Evolutionary conservation across 1,284 basidiomycete species (phyloP).

Genomic region (Boletus semigastroideus): DNA sequence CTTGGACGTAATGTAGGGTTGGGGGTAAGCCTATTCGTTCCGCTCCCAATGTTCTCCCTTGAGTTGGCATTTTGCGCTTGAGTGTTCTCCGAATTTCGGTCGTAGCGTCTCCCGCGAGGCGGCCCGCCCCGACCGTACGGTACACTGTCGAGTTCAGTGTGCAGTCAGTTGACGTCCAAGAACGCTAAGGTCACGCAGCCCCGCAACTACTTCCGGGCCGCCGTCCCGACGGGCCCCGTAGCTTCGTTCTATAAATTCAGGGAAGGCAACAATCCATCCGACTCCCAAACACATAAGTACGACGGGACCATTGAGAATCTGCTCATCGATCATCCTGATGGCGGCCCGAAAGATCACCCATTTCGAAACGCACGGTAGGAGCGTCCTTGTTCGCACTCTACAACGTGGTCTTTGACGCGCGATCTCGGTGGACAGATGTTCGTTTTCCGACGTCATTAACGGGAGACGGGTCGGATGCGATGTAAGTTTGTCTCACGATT

Average conservation of each 20-base stretch:
- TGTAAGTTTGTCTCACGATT: conserved; percentile 33
- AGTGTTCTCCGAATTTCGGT: too few relatives aligned
- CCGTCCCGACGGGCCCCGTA: conserved; percentile 11
- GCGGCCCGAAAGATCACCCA: conserved; percentile 36
- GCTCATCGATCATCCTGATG: not conserved
- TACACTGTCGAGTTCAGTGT: too few relatives aligned
- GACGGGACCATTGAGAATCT: not conserved
- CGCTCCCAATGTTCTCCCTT: too few relatives aligned
- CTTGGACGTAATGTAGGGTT: too few relatives aligned
- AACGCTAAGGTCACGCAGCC: too few relatives aligned
- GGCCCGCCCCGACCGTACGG: too few relatives aligned
- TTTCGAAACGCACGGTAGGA: conserved; percentile 38
- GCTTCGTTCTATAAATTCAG: not conserved
- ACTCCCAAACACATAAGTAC: not conserved
- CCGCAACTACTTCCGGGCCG: conserved; percentile 14
- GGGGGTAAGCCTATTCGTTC: too few relatives aligned
- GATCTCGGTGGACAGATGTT: conserved; percentile 20
- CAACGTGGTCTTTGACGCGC: not conserved
- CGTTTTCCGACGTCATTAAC: conserved; percentile 54
- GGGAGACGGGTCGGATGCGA: conserved; percentile 66
- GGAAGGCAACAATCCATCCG: not conserved
- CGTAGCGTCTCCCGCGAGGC: too few relatives aligned
- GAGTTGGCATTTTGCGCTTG: too few relatives aligned
- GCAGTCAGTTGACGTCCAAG: too few relatives aligned
- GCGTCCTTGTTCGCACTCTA: not conserved